Base-by-base conservation (phyloP, 768 basidiomycete genomes). In the Pleurotus tuoliensis region DNA sequence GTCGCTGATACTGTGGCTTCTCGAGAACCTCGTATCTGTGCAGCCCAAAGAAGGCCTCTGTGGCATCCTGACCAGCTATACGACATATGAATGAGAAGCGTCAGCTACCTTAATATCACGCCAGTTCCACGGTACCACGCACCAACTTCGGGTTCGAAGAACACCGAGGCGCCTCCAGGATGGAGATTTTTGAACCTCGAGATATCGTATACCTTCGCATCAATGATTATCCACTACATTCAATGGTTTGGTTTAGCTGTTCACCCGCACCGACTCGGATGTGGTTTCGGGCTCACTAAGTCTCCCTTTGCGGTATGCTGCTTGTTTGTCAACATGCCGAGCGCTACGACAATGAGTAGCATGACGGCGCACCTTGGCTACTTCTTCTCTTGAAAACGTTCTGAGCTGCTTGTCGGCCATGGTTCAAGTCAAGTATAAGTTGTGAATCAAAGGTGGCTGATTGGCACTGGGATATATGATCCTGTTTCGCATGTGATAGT, bases 31-130 rank as follows among this genome's bases (percentile, higher is more conserved):
- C 94, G 41, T 87, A 82, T 20, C 92, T 82, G 67, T 98, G 95
- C 40, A 98, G 84, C 53, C 89, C 83, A 64, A 87, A 97, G 76
- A 98, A 97, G 4, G 82, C 81, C 37, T 92, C 88, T 0, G 94
- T 96, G 1, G 87, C 88, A 63, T 97, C 94, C 68, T 90, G 80
- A 7, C 92, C 94, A 50, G 90, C 92, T 87, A 73, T 8, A 45
- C 82, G 30, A 3, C 30, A 34, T 9, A 34, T 34, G 7, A 9
- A 30, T 30, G 50, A 56, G 44, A 38, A 40, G 13, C 20, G 7
- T 34, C 30, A 34, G 8, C 30, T 34, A 11, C 7, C 8, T 34
- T n/a, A 38, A 37, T 24, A 20, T 38, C 52, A 34, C 27, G 34
- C 38, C 39, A 25, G 51, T 49, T 63, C 82, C 79, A 54, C 82